Base-by-base conservation (phyloP, 371 early-diverging fungal genomes). In the Lichtheimia hyalospora region DNA sequence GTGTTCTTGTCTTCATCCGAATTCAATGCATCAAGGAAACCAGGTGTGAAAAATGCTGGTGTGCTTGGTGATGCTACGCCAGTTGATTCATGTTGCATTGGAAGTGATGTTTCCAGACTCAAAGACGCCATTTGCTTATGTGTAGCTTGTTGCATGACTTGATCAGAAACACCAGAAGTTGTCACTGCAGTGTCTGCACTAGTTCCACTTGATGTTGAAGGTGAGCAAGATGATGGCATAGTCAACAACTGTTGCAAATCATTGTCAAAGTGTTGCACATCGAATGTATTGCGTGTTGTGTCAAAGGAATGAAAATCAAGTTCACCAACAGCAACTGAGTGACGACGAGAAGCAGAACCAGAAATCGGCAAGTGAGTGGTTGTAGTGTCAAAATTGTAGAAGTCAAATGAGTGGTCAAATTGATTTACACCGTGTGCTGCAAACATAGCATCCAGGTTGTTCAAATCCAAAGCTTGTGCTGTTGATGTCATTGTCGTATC, bases 11-110 rank as follows among this genome's bases (percentile, higher is more conserved):
- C 49, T 43, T 60, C 60, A 25, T 66, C 62, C 39, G 54, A 52
- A 52, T 76, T 77, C 16, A 86, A 66, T 5, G 86, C 79, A 18
- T 83, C 75, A 55, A 83, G 63, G 58, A 85, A 87, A 28, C 75
- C 79, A 20, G 84, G 84, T 15, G 85, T 81, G 52, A 84, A 85
- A 69, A 85, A 83, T 7, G 75, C 77, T 0, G 86, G 83, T 5
- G 84, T 87, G 7, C 76, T 74, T 8, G 84, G 82, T 15, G 71
- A 63, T 5, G 70, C 52, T 55, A 34, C 34, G 2, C 34, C 34
- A 14, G 39, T 14, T 61, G 63, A 53, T 23, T 54, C 46, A 21
- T 41, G 66, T 28, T 44, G 58, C 54, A 21, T 40, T 52, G 61
- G 20, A 49, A 56, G 7, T 48, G 64, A 42, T 40, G 67, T 64